Conservation (phyloP, 2,329 filamentous ascomycete species). For the Claviceps sp. region DNA sequence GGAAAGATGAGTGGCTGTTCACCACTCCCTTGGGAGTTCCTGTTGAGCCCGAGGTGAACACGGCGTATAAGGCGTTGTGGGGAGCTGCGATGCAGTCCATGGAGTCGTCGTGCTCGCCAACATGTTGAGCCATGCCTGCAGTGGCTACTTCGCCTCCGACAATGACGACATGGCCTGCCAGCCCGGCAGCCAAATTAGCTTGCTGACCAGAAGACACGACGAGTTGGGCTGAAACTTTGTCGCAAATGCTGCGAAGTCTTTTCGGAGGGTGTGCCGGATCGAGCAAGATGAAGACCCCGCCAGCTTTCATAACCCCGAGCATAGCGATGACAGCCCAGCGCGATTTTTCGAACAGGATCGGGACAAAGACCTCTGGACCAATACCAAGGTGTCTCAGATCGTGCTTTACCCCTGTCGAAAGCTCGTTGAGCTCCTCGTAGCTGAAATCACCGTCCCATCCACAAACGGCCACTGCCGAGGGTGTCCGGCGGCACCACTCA, state of each 20-base stretch:
- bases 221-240: background rate
- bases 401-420: conserved; percentile 2
- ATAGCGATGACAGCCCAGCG: conserved; percentile 3
- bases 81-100: background rate
- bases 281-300: background rate
- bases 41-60: background rate
- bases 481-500: background rate
- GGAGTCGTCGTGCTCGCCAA: background rate
- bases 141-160: background rate
- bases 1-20: background rate
- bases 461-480: conserved; percentile 1
- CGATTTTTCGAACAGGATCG: conserved; percentile 6
- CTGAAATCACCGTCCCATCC: conserved; percentile 27
- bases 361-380: background rate
- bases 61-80: background rate
- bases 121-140: background rate
- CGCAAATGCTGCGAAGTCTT: background rate
- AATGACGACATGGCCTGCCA: background rate
- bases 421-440: conserved; percentile 18
- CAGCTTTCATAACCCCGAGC: conserved; percentile 2
- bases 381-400: conserved; percentile 1
- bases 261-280: conserved; percentile 5
- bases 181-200: background rate
- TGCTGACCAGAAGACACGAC: background rate
- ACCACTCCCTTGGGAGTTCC: background rate